Evolutionary conservation across 2,329 filamentous ascomycete genomes (phyloP), one percentile per base, ranked within the genome.

Genomic region (Cephalotrichum gorgonifer): DNA sequence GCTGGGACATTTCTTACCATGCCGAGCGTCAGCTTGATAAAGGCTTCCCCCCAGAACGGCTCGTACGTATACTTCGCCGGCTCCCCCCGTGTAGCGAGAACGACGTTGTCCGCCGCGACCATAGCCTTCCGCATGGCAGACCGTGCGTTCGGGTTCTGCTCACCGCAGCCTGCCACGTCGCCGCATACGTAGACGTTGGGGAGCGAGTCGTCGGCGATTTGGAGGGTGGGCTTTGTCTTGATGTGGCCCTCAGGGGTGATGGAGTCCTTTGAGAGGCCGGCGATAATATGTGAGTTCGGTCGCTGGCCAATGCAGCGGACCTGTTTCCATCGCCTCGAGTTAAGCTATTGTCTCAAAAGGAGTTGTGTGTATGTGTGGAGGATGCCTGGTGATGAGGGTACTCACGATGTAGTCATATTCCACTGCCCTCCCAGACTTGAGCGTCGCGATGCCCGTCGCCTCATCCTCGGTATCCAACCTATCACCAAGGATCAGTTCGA

Each of bases 151-250:
- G 73, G 73, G 41, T 72, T 73, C 31, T 65, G 61, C 0, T 66
- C 65, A 1, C 69, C 67, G 1, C 71, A 72, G 25, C 76, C 74
- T 4, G 78, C 73, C 4, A 86, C 76, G 53, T 85, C 81, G 17
- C 82, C 82, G n/a, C 78, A 73, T 1, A 75, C 76, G 55, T 80
- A 85, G 2, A 85, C 67, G 52, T 79, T 72, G 2, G 70, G 66
- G 8, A 73, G 64, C 0, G 53, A 51, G 2, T 67, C 61, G 54
- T 77, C 73, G 7, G 62, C 57, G 14, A 85, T 64, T 52, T 84
- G 80, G 28, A 85, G 65, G 0, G 74, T 80, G 0, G 72, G 66
- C 44, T 72, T 70, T 23, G 84, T 75, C 1, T 65, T 64, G 54
- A 83, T 72, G 50, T 74, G 70, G 2, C 73, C 74, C 0, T 69